Evolutionary conservation across 768 basidiomycete genomes (phyloP), one percentile per base, ranked within the genome.

Genomic region (Tylopilus sp.): DNA sequence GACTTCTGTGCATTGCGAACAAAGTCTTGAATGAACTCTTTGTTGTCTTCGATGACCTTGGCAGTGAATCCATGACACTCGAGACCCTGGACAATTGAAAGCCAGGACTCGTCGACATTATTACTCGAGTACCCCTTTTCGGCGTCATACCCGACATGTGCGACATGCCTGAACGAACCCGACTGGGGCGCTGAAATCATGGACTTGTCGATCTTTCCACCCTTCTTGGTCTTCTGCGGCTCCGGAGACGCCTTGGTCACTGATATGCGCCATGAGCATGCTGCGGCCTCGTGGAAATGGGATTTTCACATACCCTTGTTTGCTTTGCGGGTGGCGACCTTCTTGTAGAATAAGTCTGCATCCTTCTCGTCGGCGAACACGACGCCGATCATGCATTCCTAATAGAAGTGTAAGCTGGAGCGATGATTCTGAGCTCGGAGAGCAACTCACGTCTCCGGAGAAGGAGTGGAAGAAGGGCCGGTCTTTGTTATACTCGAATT

Each of bases 381-480:
- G 52, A 98, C 77, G 3, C 90, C 94, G 58, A 98, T 80, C 84
- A 90, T 90, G 62, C 90, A 91, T 55, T 86, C 79, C 94, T 97
- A 65, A 1, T 8, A 56, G 22, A 21, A 20, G 31, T 5, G 15
- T 23, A 23, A 48, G 55, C 10, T 12, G 59, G 45, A 51, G 51
- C 13, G 4, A 13, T 20, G 7, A 17, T 20, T 31, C n/a, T 12
- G 13, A 4, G 20, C n/a, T 48, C 18, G n/a, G 13, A 39, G 52
- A 33, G 12, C 6, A n/a, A 79, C 94, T 70, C 63, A 95, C 95
- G 73, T 99, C 95, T 46, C 91, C 87, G 3, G 85, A 76, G 69
- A 97, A 98, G 1, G 92, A 85, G 71, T 95, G 91, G 63, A 98
- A 97, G 79, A 86, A 95, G 2, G 86, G 79, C 53, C 93, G 76